Evolutionary conservation across 805 yeast species (phyloP).

Genomic region (Starmerella gropengiesseri): DNA sequence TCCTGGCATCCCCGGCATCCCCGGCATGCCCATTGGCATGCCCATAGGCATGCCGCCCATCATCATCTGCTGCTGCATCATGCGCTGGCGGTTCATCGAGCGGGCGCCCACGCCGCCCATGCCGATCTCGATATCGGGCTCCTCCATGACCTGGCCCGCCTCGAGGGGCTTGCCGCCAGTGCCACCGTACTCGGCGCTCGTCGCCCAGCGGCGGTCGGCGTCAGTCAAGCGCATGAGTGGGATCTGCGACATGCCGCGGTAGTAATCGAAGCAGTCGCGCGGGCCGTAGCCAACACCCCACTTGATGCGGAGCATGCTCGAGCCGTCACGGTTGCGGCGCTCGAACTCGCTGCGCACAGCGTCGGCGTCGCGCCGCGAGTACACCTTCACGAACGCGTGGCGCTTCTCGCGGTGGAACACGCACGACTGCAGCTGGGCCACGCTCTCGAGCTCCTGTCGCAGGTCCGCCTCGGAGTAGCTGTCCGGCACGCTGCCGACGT

Average conservation of each 20-base stretch:
- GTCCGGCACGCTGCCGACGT: constrained; percentile 86
- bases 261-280: constrained; percentile 94
- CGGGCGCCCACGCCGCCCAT: constrained; percentile 56
- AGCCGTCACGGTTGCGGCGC: constrained; percentile 46
- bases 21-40: constrained; percentile 22
- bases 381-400: constrained; percentile 93
- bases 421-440: constrained; percentile 84
- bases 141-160: constrained; percentile 78
- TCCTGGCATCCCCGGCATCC: constrained; percentile 19
- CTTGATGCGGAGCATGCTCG: constrained; percentile 63
- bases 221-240: constrained; percentile 85
- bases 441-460: constrained; percentile 62
- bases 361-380: constrained; percentile 86
- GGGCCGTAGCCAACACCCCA: constrained; percentile 99
- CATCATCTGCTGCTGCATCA: constrained; percentile 15
- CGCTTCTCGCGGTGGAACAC: constrained; percentile 79
- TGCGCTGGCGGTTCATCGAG: constrained; percentile 7
- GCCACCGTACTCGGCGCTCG: constrained; percentile 92
- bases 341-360: constrained; percentile 60
- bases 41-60: constrained; percentile 18
- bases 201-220: constrained; percentile 85
- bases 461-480: constrained; percentile 68
- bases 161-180: constrained; percentile 76
- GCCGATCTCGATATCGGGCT: constrained; percentile 96
- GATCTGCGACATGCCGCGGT: constrained; percentile 75